Conservation (phyloP, 2,329 filamentous ascomycete species). For the Alternaria sp. region DNA sequence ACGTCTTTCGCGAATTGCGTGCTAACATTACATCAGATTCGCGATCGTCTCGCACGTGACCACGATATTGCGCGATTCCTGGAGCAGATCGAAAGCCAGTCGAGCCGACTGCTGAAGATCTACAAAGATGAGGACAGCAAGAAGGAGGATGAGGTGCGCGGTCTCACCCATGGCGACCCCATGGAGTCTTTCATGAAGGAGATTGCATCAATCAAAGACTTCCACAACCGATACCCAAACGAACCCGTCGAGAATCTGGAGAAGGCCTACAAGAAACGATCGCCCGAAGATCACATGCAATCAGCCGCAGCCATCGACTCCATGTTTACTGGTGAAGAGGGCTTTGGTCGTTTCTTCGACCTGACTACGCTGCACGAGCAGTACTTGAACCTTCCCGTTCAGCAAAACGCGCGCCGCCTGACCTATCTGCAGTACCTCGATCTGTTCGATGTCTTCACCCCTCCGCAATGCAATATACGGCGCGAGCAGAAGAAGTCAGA, state of each 20-base stretch:
- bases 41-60: constrained; percentile 87
- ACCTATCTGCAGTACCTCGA: constrained; percentile 94
- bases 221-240: constrained; percentile 90
- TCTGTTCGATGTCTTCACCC: constrained; percentile 84
- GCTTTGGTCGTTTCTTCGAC: constrained; percentile 91
- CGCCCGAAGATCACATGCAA: constrained; percentile 68
- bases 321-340: constrained; percentile 96
- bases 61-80: constrained; percentile 91
- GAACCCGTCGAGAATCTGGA: constrained; percentile 96
- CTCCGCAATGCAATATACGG: constrained; percentile 76
- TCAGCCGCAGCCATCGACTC: constrained; percentile 77
- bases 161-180: constrained; percentile 82
- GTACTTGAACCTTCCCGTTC: constrained; percentile 86
- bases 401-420: constrained; percentile 71
- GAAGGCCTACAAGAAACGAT: constrained; percentile 80
- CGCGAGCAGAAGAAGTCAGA: constrained; percentile 88
- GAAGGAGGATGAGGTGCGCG: constrained; percentile 80
- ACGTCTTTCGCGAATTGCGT: constrained; percentile 3
- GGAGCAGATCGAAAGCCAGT: constrained; percentile 86
- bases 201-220: constrained; percentile 79
- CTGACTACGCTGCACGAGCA: constrained; percentile 83
- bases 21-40: constrained; percentile 66
- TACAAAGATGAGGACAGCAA: constrained; percentile 81
- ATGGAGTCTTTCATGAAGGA: constrained; percentile 93
- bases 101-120: constrained; percentile 78